Evolutionary conservation across 2,329 filamentous ascomycete species (phyloP).

Genomic region (Bipolaris gigantea): DNA sequence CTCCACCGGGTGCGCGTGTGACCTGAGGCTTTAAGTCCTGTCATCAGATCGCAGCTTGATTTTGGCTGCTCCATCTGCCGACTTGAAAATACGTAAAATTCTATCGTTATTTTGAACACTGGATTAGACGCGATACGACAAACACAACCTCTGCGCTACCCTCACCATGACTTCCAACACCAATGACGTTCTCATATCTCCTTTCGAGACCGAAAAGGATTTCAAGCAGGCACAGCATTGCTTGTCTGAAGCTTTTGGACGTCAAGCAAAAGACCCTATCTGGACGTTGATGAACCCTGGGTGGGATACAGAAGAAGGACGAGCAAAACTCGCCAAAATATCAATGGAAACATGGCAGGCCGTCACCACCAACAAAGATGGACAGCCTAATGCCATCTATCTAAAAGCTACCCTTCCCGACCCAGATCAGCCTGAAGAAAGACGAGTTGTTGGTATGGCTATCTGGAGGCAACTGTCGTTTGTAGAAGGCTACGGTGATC

Average conservation of each 20-base stretch:
- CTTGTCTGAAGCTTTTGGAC: constrained; percentile 52
- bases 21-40: background rate
- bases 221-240: constrained; percentile 36
- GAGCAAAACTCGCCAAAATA: constrained; percentile 40
- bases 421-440: constrained; percentile 24
- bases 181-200: constrained; percentile 19
- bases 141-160: background rate
- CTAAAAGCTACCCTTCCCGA: constrained; percentile 57
- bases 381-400: constrained; percentile 56
- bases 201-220: constrained; percentile 28
- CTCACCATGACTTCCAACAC: constrained; percentile 17
- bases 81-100: background rate
- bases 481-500: constrained; percentile 54
- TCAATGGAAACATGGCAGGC: constrained; percentile 50
- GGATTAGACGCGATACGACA: background rate
- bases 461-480: constrained; percentile 59
- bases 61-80: background rate
- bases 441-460: constrained; percentile 55
- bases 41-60: background rate
- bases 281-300: constrained; percentile 58
- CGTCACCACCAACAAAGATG: constrained; percentile 47
- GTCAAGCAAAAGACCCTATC: constrained; percentile 55
- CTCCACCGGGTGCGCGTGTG: background rate
- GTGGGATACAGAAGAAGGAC: constrained; percentile 57
- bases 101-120: background rate